Base-by-base conservation (phyloP, 2,329 filamentous ascomycete genomes). In the Aureobasidium sp. region DNA sequence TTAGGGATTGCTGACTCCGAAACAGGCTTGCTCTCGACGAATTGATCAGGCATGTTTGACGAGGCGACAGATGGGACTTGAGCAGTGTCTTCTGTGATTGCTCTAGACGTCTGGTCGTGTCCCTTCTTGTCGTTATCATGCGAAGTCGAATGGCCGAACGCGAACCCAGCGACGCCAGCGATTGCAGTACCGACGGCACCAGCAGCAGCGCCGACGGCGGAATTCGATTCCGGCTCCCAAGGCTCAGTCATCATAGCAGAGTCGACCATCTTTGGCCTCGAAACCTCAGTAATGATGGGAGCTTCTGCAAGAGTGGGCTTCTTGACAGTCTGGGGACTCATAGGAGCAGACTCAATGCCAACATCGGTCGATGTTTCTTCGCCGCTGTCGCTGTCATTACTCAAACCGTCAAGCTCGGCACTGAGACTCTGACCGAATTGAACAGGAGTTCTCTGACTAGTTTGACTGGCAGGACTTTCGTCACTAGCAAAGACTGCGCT, bases 351-450 rank as follows among this genome's bases (percentile, higher is more conserved):
- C 7, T 47, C 38, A 23, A 61, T 29, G 33, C 53, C 61, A 21
- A 23, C 45, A 15, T 59, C 57, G 19, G 60, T 61, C 4, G 65
- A 64, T 3, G 63, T 66, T 21, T 49, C 61, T n/a, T 57, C 60
- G 27, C 60, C 60, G 40, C 51, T 54, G 21, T 60, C 62, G 15
- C 62, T 63, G 9, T 90, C 89, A 66, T 88, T 78, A 60, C 84
- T 87, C 45, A 96, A 77, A 65, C 90, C 89, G 57, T 88, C 90
- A 43, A 99, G 81, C 73, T 99, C 94, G 42, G 91, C 91, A 71
- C 94, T 95, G 54, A 99, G 78, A 69, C 88, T 97, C 76, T 96
- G 89, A 17, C 84, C 81, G 64, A 77, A 77, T 54, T 66, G 64
- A 45, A 76, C 74, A n/a, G 76, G 74, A 8, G 76, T 77, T 43